Evolutionary conservation across 495 filamentous ascomycete species (phyloP).

Genomic region (Penicillium riverlandense): DNA sequence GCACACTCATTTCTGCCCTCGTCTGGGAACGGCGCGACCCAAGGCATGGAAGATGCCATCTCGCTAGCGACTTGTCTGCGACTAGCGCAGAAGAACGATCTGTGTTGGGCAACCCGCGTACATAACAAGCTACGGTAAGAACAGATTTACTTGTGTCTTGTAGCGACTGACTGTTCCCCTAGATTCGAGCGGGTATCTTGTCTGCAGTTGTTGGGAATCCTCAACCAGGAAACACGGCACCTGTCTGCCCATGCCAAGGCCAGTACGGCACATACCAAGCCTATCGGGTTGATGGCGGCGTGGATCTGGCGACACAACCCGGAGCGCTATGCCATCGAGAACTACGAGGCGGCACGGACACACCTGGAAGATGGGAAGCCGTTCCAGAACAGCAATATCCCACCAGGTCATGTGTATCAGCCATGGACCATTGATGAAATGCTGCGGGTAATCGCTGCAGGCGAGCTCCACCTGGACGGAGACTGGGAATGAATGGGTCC

Average conservation of each 20-base stretch:
- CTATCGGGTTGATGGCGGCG: constrained; percentile 4
- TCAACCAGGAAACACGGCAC: constrained; percentile 1
- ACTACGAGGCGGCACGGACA: constrained; percentile 5
- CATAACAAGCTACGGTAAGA: constrained; percentile 12
- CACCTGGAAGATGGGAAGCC: constrained; percentile 1
- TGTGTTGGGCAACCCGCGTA: constrained; percentile 12
- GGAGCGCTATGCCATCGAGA: constrained; percentile 9
- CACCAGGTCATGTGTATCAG: constrained; percentile 5
- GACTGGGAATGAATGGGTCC: constrained; percentile 6
- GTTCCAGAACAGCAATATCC: constrained; percentile 13
- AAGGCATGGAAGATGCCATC: constrained; percentile 64
- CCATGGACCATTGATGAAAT: constrained; percentile 14
- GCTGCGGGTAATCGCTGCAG: constrained; percentile 1
- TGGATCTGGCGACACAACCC: constrained; percentile 14
- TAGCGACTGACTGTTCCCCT: neutral
- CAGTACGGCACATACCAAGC: neutral
- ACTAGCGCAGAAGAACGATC: constrained; percentile 41
- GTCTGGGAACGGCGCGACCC: constrained; percentile 59
- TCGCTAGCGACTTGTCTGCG: constrained; percentile 54
- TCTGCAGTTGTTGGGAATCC: constrained; percentile 6
- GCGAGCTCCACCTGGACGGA: constrained; percentile 3
- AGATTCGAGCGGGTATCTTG: constrained; percentile 11
- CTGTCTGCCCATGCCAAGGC: constrained; percentile 1
- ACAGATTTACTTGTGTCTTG: neutral
- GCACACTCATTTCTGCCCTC: constrained; percentile 68